Conservation (phyloP, 495 filamentous ascomycete species). For the Podospora pseudoanserina region DNA sequence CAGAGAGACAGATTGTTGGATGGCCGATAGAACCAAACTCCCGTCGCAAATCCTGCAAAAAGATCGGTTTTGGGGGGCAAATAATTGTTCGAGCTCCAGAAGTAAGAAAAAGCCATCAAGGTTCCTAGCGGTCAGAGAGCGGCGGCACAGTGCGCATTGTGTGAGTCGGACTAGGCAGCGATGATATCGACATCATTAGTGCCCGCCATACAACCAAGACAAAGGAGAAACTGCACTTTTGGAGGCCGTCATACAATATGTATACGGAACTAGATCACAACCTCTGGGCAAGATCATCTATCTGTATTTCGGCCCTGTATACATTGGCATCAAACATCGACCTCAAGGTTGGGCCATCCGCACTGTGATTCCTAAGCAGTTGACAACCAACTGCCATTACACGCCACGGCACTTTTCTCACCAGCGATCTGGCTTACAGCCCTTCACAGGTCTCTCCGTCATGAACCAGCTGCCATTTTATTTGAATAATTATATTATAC, state of each 20-base stretch:
- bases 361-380: neutral
- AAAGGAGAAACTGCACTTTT: too few species aligned
- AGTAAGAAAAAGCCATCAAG: neutral
- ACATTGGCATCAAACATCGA: neutral
- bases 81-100: neutral
- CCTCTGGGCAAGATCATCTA: too few species aligned
- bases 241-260: too few species aligned
- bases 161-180: neutral
- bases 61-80: slow-evolving; percentile 6
- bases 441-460: too few species aligned
- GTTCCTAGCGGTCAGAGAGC: neutral
- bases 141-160: slow-evolving; percentile 8
- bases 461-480: neutral
- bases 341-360: neutral
- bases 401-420: neutral
- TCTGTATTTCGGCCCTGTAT: neutral
- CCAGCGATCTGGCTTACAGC: neutral
- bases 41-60: neutral
- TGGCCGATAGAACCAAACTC: neutral
- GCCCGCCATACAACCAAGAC: too few species aligned
- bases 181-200: neutral
- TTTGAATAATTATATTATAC: neutral
- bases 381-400: neutral
- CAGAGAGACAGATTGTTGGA: neutral
- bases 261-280: neutral